These are phyloP conservation scores for Claviceps quebecensis DNA, from an alignment of 2,329 filamentous ascomycete species.

Conservation along the genomic window DNA sequence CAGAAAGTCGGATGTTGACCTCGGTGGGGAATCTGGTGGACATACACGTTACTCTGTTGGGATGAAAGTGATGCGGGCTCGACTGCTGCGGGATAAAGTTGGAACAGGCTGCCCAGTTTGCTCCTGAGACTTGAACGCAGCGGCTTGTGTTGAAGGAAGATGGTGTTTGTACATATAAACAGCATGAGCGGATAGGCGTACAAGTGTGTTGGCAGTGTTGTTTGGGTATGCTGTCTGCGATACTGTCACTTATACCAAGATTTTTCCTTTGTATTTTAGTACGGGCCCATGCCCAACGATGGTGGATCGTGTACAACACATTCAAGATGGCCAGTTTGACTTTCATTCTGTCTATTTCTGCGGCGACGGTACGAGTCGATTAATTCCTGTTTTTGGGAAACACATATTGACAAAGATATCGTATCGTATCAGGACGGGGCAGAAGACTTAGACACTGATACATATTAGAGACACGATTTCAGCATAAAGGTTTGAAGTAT, in stretches of 20 bases:
- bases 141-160: not conserved
- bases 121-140: slow-evolving; percentile 3
- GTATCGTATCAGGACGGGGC: too few relatives aligned
- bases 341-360: not conserved
- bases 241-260: not conserved
- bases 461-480: too few relatives aligned
- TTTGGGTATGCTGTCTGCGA: not conserved
- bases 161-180: not conserved
- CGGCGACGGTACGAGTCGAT: not conserved
- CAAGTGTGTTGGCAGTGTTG: too few relatives aligned
- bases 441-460: too few relatives aligned
- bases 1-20: slow-evolving; percentile 31
- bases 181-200: not conserved
- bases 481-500: too few relatives aligned
- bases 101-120: slow-evolving; percentile 51
- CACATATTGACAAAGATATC: not conserved
- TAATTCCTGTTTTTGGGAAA: not conserved
- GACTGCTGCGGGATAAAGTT: slow-evolving; percentile 59
- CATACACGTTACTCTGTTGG: slow-evolving; percentile 53
- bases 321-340: not conserved
- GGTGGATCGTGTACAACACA: not conserved
- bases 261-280: not conserved
- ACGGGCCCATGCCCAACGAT: not conserved
- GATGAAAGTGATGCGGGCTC: slow-evolving; percentile 75
- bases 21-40: slow-evolving; percentile 28